A percentile compares a stretch with the other conserved stretches of the same genome.
Conservation (phyloP, 352 stramenopile species). For the Pythium pyrilobum region DNA sequence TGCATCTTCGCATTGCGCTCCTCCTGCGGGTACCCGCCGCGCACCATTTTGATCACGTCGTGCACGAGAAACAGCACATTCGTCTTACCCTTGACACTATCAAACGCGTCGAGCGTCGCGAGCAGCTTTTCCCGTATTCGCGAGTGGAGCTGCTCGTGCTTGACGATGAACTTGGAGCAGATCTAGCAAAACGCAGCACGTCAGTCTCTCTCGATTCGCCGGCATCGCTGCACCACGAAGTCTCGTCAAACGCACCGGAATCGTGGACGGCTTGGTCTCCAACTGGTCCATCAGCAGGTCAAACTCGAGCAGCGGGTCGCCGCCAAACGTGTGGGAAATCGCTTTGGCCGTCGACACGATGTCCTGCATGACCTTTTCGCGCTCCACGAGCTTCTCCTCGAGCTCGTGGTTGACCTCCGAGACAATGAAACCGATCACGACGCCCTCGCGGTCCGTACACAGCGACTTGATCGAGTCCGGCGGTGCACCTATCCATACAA, state of each 20-base stretch:
- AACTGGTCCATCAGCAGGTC: conserved; percentile 81
- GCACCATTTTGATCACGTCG: conserved; percentile 75
- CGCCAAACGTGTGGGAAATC: conserved; percentile 65
- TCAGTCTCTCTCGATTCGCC: background rate
- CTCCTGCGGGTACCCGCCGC: conserved; percentile 58
- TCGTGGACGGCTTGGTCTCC: conserved; percentile 79
- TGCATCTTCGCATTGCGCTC: conserved; percentile 77
- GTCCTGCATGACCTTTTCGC: conserved; percentile 79
- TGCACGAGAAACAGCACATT: conserved; percentile 84
- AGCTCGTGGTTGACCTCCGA: conserved; percentile 84
- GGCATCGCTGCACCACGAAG: background rate
- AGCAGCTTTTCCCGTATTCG: conserved; percentile 67
- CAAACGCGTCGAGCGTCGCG: conserved; percentile 55
- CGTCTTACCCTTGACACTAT: conserved; percentile 56
- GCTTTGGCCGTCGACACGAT: conserved; percentile 65
- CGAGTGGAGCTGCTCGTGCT: conserved; percentile 66
- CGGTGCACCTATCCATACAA: conserved; percentile 47
- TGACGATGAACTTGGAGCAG: conserved; percentile 81
- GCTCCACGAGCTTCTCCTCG: conserved; percentile 69
- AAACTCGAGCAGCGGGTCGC: conserved; percentile 83
- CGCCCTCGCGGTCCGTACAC: conserved; percentile 74
- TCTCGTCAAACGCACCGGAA: conserved; percentile 52
- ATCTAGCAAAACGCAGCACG: conserved; percentile 29
- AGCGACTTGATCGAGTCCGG: conserved; percentile 80
- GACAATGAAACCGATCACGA: conserved; percentile 85